A percentile compares a stretch with the other conserved stretches of the same genome.
phyloP scores from a whole-genome alignment of 2,329 filamentous ascomycete species.

The Paecilomyces formosus region DNA sequence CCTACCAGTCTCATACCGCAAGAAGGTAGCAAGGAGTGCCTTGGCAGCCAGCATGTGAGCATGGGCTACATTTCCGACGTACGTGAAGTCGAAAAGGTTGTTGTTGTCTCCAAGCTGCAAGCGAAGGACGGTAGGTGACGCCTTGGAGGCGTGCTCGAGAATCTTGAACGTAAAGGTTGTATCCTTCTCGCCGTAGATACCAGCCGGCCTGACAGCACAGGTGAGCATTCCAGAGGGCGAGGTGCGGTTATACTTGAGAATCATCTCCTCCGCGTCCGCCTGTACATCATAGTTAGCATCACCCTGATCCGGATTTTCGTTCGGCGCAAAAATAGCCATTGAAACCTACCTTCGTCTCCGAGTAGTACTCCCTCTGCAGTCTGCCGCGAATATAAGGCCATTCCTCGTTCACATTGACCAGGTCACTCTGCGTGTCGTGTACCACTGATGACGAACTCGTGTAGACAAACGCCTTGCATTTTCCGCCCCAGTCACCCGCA shows the following conservation, averaged over 20 bases:
- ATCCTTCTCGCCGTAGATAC: constrained; percentile 89
- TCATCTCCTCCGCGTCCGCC: constrained; percentile 74
- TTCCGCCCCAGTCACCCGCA: constrained; percentile 53
- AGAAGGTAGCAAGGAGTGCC: constrained; percentile 58
- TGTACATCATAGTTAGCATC: constrained; percentile 21
- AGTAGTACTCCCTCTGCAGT: constrained; percentile 73
- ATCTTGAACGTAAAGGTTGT: constrained; percentile 66
- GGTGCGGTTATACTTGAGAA: constrained; percentile 65
- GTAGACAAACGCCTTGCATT: constrained; percentile 70
- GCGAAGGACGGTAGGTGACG: constrained; percentile 53
- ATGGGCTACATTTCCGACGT: constrained; percentile 63
- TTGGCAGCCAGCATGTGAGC: constrained; percentile 75
- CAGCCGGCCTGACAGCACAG: constrained; percentile 73
- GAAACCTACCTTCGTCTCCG: constrained; percentile 70
- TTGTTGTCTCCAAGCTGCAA: constrained; percentile 73
- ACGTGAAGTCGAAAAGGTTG: constrained; percentile 66
- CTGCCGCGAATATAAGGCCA: constrained; percentile 69
- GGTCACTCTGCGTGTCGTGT: constrained; percentile 70
- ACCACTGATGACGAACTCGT: constrained; percentile 85
- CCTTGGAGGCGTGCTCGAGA: constrained; percentile 59
- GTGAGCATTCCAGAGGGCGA: constrained; percentile 59
- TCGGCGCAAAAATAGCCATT: background rate
- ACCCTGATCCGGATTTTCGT: background rate
- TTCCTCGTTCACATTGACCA: constrained; percentile 77
- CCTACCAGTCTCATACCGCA: constrained; percentile 33